Percentiles rank a stretch among this genome's conserved stretches.
phyloP scores from a whole-genome alignment of 192 early-diverging fungal genomes.

The Martensiomyces pterosporus region DNA sequence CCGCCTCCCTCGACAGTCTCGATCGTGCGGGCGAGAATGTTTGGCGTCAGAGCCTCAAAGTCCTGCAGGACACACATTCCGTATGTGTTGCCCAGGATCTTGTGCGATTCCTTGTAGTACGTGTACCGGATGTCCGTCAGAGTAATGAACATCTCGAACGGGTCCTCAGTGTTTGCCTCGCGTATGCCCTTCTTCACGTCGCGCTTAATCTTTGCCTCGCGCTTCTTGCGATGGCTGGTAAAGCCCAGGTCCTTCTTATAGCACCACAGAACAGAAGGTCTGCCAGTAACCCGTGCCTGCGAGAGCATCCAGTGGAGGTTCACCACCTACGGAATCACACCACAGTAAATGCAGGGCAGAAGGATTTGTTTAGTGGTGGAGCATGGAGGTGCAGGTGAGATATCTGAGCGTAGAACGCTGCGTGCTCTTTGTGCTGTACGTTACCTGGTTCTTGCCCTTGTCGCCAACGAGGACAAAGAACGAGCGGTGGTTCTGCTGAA shows the following conservation, averaged over 20 bases:
- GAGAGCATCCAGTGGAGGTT: conserved; percentile 96
- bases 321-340: conserved; percentile 73
- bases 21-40: conserved; percentile 91
- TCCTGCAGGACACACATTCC: conserved; percentile 99
- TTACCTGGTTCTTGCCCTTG: conserved; percentile 80
- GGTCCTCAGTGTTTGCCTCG: conserved; percentile 92
- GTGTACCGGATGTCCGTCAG: conserved; percentile 96
- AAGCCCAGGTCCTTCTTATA: conserved; percentile 99
- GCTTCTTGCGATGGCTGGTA: conserved; percentile 92
- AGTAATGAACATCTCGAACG: conserved; percentile 97
- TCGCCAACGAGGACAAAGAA: conserved; percentile 98
- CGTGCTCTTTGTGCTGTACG: neutral
- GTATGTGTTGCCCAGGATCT: conserved; percentile 96
- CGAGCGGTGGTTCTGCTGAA: conserved; percentile 85
- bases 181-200: conserved; percentile 88
- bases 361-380: no score
- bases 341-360: no score
- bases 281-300: conserved; percentile 82
- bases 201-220: conserved; percentile 92
- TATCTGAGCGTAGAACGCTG: no score
- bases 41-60: conserved; percentile 98
- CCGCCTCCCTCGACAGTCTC: conserved; percentile 99
- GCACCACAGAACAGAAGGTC: conserved; percentile 98
- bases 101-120: conserved; percentile 99
- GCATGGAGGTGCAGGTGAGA: no score